Evolutionary conservation across 2,329 filamentous ascomycete genomes (phyloP).

Genomic region (Tolypocladium pustulatum): DNA sequence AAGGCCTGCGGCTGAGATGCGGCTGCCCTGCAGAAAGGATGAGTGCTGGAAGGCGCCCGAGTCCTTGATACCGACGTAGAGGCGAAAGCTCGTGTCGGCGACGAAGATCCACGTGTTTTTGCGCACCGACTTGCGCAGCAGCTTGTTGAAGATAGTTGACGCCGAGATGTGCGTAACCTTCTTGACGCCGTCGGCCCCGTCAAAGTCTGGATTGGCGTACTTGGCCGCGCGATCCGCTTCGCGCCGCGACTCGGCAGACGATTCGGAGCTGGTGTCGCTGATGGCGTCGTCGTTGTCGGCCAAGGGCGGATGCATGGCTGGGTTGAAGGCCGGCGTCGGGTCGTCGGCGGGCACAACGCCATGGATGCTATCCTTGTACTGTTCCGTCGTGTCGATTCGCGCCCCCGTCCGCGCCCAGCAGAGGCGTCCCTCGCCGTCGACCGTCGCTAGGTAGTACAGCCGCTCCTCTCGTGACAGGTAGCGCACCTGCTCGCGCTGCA

Average conservation of each 20-base stretch:
- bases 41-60: constrained; percentile 85
- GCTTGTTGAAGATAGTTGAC: constrained; percentile 64
- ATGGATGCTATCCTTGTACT: constrained; percentile 70
- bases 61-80: constrained; percentile 87
- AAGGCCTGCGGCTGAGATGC: constrained; percentile 72
- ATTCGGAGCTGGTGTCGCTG: constrained; percentile 20
- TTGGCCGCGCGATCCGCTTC: constrained; percentile 52
- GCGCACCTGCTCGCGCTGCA: constrained; percentile 71
- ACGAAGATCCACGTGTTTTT: constrained; percentile 95
- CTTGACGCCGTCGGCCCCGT: constrained; percentile 45
- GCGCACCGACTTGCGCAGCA: constrained; percentile 67
- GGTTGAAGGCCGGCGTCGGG: constrained; percentile 41
- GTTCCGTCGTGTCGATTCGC: constrained; percentile 63
- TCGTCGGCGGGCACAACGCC: constrained; percentile 58
- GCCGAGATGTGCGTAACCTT: constrained; percentile 55
- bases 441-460: constrained; percentile 66
- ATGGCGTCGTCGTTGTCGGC: constrained; percentile 5
- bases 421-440: constrained; percentile 65
- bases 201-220: constrained; percentile 53
- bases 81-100: constrained; percentile 70
- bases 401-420: constrained; percentile 78
- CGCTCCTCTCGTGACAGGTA: constrained; percentile 79
- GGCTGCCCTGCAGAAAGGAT: constrained; percentile 73
- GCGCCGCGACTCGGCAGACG: constrained; percentile 32
- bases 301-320: constrained; percentile 9